A percentile compares a stretch with the other conserved stretches of the same genome.
phyloP scores from a whole-genome alignment of 306 rosid genomes.

The Glycyrrhiza uralensis region DNA sequence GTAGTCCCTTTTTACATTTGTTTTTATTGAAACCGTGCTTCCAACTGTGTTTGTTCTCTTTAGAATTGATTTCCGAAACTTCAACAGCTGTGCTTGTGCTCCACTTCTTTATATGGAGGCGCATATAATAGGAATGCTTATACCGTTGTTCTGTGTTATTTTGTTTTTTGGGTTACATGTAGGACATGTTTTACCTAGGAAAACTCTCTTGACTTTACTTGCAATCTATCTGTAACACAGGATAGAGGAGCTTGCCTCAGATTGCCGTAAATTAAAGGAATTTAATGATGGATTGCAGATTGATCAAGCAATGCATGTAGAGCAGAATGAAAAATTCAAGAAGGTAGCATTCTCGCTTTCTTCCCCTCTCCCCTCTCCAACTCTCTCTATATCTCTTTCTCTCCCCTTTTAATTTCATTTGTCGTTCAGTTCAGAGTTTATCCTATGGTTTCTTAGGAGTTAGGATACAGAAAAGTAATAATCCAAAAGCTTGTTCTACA shows the following conservation, averaged over 20 bases:
- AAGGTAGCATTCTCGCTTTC: conserved; percentile 40
- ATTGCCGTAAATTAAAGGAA: conserved; percentile 50
- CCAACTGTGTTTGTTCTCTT: neutral
- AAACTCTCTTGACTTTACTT: conserved; percentile 1
- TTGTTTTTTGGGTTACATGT: neutral
- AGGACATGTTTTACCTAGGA: conserved; percentile 6
- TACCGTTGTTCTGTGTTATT: neutral
- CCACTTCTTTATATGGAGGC: neutral
- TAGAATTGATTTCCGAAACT: conserved; percentile 4
- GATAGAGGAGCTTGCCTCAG: conserved; percentile 69
- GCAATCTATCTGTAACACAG: conserved; percentile 51
- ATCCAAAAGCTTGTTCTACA: conserved; percentile 10
- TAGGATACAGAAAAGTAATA: neutral
- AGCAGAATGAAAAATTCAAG: conserved; percentile 59
- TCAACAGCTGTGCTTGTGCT: neutral
- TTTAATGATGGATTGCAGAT: conserved; percentile 47
- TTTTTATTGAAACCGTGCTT: neutral
- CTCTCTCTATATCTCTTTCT: neutral
- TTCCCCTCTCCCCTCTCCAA: neutral
- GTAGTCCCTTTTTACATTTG: neutral
- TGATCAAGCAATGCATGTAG: conserved; percentile 58
- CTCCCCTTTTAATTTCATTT: neutral
- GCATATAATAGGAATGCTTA: neutral
- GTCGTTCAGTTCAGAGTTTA: neutral
- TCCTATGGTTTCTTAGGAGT: conserved; percentile 23